Conservation (phyloP, 805 yeast species). For the Kockiozyma suomiensis region DNA sequence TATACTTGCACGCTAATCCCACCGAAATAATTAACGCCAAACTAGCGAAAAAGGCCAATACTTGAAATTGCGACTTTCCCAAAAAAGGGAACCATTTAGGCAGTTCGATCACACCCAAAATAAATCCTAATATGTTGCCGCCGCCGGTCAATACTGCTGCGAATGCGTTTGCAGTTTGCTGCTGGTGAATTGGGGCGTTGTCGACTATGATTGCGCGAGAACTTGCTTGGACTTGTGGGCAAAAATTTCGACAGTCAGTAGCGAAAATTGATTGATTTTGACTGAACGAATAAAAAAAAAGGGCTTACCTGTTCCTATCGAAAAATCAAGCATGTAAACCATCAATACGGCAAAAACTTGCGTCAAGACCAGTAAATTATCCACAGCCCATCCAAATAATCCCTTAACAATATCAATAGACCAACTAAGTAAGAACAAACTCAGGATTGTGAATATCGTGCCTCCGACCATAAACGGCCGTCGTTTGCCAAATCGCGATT, state of each 20-base stretch:
- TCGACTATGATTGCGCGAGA: slow-evolving; percentile 65
- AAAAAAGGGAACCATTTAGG: slow-evolving; percentile 46
- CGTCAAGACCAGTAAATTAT: slow-evolving; percentile 40
- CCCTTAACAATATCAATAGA: slow-evolving; percentile 48
- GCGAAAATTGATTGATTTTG: too few species aligned
- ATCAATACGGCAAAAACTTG: slow-evolving; percentile 57
- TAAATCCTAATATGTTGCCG: slow-evolving; percentile 61
- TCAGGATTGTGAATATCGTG: slow-evolving; percentile 50
- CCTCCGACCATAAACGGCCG: slow-evolving; percentile 63
- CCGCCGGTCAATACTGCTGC: slow-evolving; percentile 65
- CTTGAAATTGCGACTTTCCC: slow-evolving; percentile 56
- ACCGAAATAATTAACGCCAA: slow-evolving; percentile 49
- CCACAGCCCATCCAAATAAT: slow-evolving; percentile 45
- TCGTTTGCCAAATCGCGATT: slow-evolving; percentile 53
- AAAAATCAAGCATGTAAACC: slow-evolving; percentile 58
- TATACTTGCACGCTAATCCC: slow-evolving; percentile 46
- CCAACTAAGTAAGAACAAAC: slow-evolving; percentile 52
- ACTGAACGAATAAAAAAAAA: too few species aligned
- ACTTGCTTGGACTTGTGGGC: slow-evolving; percentile 58
- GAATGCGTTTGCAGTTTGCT: slow-evolving; percentile 64
- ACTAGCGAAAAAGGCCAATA: slow-evolving; percentile 50
- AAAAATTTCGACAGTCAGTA: neutral
- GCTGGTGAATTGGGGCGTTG: slow-evolving; percentile 59
- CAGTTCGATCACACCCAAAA: slow-evolving; percentile 54
- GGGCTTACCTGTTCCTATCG: slow-evolving; percentile 45